Evolutionary conservation across 192 early-diverging fungal species (phyloP), one percentile per base, ranked within the genome.

Genomic region (Spizellomyces punctatus): DNA sequence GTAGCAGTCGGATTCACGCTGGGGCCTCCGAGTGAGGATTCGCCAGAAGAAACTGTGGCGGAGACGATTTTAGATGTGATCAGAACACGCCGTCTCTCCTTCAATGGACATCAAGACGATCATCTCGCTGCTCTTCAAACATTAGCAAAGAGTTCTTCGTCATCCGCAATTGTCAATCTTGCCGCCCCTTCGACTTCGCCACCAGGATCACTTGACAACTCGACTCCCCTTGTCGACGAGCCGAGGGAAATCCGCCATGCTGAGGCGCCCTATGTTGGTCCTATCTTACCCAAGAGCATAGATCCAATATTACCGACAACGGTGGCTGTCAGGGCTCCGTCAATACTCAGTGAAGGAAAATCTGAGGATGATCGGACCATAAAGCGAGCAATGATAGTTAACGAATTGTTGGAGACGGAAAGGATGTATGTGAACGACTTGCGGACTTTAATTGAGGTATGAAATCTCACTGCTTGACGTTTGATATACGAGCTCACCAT

Each of bases 371-470:
- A 36, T 36, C 0, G 27, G 27, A 36, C 27, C 0, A 54, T 41
- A 19, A 61, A 61, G 59, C 59, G 36, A 41, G 59, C 14, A 36
- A 64, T 64, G 74, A 67, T 73, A 16, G 36, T 73, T 46, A 44
- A 69, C 12, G 74, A 76, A 48, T 45, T 76, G 12, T 43, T 62
- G 43, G 67, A 76, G 10, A 70, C 74, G 12, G 74, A 76, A 48
- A 54, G 68, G 52, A 64, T 46, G 42, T 77, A 77, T 47, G 76
- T 77, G 4, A 21, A 58, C 8, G 76, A 77, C 64, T 49, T 77
- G 36, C 9, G 64, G 21, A 66, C 50, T 10, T 48, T 77, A 49
- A 62, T 77, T 6, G 76, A 72, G 76, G 76, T 77, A 42, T 67
- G 68, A 60, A 44, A 63, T 72, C 6, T 10, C 12, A 0, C 52